Evolutionary conservation across 345 rosid genomes (phyloP).

Genomic region (Isatis tinctoria): DNA sequence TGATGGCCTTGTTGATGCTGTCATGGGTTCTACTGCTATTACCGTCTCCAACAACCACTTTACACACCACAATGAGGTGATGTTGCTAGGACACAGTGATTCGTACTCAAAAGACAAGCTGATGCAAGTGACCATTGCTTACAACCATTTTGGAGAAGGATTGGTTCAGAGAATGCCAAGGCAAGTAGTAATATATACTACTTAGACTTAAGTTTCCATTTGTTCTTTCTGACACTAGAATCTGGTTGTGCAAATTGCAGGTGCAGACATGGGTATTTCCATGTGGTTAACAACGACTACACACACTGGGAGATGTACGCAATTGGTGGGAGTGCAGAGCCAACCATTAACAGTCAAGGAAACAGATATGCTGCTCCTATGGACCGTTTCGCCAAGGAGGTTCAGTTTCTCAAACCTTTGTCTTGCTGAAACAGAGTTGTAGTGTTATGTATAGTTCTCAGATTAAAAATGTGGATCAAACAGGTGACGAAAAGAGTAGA

Average conservation of each 20-base stretch:
- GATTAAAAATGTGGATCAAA: constrained; percentile 1
- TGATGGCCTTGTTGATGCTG: constrained; percentile 94
- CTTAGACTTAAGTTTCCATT: background rate
- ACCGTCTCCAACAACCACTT: constrained; percentile 86
- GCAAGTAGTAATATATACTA: constrained; percentile 27
- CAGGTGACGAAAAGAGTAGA: constrained; percentile 94
- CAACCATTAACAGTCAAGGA: constrained; percentile 96
- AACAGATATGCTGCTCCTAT: constrained; percentile 82
- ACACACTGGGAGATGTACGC: constrained; percentile 99
- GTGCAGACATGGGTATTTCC: constrained; percentile 95
- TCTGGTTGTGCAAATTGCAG: constrained; percentile 34
- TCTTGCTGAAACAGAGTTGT: background rate
- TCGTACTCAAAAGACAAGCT: constrained; percentile 75
- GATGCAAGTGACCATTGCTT: constrained; percentile 95
- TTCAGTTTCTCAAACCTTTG: constrained; percentile 14
- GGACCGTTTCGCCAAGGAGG: constrained; percentile 86
- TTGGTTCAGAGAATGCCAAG: constrained; percentile 98
- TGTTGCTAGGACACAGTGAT: constrained; percentile 90
- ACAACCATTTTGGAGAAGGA: constrained; percentile 93
- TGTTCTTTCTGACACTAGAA: background rate
- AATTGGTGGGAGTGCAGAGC: constrained; percentile 90
- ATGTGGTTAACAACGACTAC: constrained; percentile 94
- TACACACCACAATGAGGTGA: constrained; percentile 95
- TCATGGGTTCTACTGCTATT: constrained; percentile 92
- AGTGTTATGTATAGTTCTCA: background rate